Percentiles rank a stretch among this genome's conserved stretches.
These are phyloP conservation scores for Tricholoma saponaceum DNA, from an alignment of 768 basidiomycete genomes.

Conservation along the genomic window DNA sequence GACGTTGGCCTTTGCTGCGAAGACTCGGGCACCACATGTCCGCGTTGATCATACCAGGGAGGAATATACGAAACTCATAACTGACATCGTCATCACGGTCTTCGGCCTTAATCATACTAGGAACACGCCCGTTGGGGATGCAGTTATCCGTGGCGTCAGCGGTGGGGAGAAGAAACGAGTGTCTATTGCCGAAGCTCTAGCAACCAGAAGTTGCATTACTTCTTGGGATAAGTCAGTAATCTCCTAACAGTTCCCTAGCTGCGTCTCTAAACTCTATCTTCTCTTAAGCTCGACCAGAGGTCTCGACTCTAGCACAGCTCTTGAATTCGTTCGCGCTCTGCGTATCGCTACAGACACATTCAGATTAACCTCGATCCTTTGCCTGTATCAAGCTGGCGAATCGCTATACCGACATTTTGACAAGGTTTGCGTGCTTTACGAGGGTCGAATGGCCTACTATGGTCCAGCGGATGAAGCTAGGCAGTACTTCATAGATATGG, in stretches of 20 bases:
- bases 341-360: constrained; percentile 59
- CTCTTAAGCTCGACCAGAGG: constrained; percentile 56
- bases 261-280: neutral
- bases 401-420: constrained; percentile 63
- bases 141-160: constrained; percentile 50
- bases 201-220: constrained; percentile 51
- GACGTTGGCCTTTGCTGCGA: constrained; percentile 66
- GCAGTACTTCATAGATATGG: constrained; percentile 69
- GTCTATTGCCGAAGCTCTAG: constrained; percentile 61
- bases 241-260: neutral
- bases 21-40: constrained; percentile 59
- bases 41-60: constrained; percentile 43
- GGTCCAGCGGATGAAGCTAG: constrained; percentile 63
- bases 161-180: constrained; percentile 59
- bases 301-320: constrained; percentile 64
- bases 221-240: constrained; percentile 26
- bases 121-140: constrained; percentile 64
- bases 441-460: constrained; percentile 71
- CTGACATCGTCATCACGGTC: constrained; percentile 59
- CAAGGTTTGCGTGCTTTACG: constrained; percentile 77
- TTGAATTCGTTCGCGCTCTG: constrained; percentile 68
- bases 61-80: constrained; percentile 38
- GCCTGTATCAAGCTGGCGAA: constrained; percentile 83
- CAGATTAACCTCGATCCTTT: constrained; percentile 62
- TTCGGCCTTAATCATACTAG: constrained; percentile 76